Evolutionary conservation across 441 rosid genomes (phyloP), one percentile per base, ranked within the genome.

Genomic region (Brassica balearica): DNA sequence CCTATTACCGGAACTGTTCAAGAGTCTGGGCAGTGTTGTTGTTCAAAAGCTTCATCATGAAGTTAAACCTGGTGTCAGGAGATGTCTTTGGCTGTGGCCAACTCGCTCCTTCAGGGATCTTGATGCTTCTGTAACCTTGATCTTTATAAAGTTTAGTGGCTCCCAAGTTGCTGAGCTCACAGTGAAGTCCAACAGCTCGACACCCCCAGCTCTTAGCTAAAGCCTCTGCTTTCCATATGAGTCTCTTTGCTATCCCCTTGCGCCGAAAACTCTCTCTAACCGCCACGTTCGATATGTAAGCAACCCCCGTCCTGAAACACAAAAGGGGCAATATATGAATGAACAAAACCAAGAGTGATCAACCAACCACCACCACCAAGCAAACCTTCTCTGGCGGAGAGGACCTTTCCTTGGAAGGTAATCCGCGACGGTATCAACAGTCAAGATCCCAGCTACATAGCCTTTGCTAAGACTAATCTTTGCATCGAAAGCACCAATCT

Each of bases 11-110:
- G 20, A 69, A 80, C 43, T 74, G 71, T 63, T 79, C 76, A 65
- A 71, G 80, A 22, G 75, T 34, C 56, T 61, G 69, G 5, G 80
- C 78, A 36, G 53, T 79, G 65, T 85, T 80, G 79, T 73, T 68
- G 77, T 83, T 86, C 51, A 94, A 72, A 65, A 95, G 98, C 83
- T 95, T 95, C 94, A 95, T 91, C 99, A 95, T 95, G 84, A 95
- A 90, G 86, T 55, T 82, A 82, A 90, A 92, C 74, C 81, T 85
- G 25, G 89, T 25, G 75, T 90, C 93, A 0, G 95, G 93, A 9
- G 95, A 76, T 15, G 87, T 88, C 85, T 78, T 89, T 0, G 96
- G 99, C 36, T 77, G 80, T 1, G 98, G 98, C 98, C 98, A 93
- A 73, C 82, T 90, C 14, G 96, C 97, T 60, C 95, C 94, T 80